Evolutionary conservation across 495 filamentous ascomycete genomes (phyloP), one percentile per base, ranked within the genome.

Genomic region (Darksidea phi): DNA sequence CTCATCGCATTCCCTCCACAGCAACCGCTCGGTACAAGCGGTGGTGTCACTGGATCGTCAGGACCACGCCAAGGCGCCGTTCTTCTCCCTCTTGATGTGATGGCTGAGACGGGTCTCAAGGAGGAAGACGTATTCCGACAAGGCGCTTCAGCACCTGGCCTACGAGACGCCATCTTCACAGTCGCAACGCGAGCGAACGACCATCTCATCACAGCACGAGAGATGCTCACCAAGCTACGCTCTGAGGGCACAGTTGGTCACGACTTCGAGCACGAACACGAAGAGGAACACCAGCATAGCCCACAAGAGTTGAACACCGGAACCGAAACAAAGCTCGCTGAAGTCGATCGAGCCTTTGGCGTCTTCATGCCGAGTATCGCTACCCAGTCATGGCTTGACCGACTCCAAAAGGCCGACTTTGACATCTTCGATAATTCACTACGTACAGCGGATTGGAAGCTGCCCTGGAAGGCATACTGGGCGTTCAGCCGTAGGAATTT

Each of bases 111-210:
- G 0, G 85, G 86, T 0, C 77, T 97, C 0, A 85, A 79, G 54
- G 93, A 97, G 70, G 94, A 98, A 69, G 89, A 96, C 43, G 85
- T 98, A 0, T 85, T 95, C 49, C 82, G 91, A 2, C 76, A 82
- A n/a, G 93, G 91, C 0, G 80, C 87, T 0, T 78, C 84, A 6
- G 93, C 94, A 0, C 76, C 82, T 13, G 92, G 91, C 0, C 75
- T 97, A 8, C 82, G 86, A 36, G 94, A 97, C 74, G 93, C 92
- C 1, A 86, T 98, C 4, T 97, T 97, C 68, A 79, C 82, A 18
- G 91, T 97, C 20, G 94, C 94, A 0, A 97, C 94, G 0, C 82
- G 91, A 32, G 94, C 94, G 5, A 91, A 89, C 71, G 94, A 98
- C 75, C 94, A 98, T 73, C 74, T 97, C 48, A 95, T 97, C 59